phyloP scores from a whole-genome alignment of 768 basidiomycete species.

The Kwoniella sp. region DNA sequence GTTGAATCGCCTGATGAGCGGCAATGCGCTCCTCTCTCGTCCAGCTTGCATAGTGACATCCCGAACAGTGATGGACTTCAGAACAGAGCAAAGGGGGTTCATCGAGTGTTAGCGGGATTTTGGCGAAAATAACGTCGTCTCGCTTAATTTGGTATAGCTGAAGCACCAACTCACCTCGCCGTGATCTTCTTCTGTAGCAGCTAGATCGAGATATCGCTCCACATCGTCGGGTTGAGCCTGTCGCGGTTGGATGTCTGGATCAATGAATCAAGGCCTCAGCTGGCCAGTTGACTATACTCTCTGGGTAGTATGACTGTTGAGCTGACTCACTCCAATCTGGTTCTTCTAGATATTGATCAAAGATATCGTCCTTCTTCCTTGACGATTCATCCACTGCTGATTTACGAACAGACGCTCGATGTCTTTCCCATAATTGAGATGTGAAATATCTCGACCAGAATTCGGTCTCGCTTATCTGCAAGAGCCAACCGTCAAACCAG shows the following conservation, averaged over 20 bases:
- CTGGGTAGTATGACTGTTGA: too few species aligned
- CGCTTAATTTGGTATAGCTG: too few species aligned
- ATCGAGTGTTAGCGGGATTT: too few species aligned
- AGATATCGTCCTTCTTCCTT: constrained; percentile 86
- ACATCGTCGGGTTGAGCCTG: constrained; percentile 55
- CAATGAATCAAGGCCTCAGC: neutral
- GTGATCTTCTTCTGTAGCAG: constrained; percentile 87
- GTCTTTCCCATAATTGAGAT: constrained; percentile 90
- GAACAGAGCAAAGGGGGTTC: too few species aligned
- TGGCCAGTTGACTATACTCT: too few species aligned
- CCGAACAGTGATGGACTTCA: constrained; percentile 80
- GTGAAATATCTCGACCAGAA: constrained; percentile 98
- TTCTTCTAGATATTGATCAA: constrained; percentile 93
- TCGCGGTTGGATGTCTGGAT: constrained; percentile 37
- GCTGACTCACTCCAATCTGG: constrained; percentile 84
- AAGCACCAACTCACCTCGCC: constrained; percentile 64
- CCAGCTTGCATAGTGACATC: constrained; percentile 97
- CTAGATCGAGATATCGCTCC: constrained; percentile 79
- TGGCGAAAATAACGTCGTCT: too few species aligned
- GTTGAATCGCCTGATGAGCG: constrained; percentile 94
- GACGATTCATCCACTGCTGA: constrained; percentile 71
- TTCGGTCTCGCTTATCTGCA: constrained; percentile 79
- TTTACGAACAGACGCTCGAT: constrained; percentile 86
- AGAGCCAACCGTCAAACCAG: neutral
- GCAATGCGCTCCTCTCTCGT: constrained; percentile 79